Evolutionary conservation across 768 basidiomycete species (phyloP).

Genomic region (Asterophora lycoperdoides): DNA sequence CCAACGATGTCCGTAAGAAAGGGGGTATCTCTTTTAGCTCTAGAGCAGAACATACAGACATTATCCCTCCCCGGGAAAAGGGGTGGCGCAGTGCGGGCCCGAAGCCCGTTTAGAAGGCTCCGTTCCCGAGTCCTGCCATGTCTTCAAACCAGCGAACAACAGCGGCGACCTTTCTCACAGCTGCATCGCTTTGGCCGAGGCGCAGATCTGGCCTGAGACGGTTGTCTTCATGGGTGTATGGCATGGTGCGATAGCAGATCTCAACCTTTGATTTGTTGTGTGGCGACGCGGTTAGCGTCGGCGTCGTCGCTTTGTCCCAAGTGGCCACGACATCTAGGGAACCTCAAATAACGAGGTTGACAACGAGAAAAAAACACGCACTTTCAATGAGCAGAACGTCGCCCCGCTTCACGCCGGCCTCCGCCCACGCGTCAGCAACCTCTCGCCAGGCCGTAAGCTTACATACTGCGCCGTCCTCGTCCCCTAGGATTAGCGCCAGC

Average conservation of each 20-base stretch:
- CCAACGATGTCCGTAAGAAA: no score
- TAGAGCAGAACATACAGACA: no score
- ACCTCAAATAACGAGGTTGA: not conserved
- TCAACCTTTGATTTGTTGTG: conserved; percentile 55
- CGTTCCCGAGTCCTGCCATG: conserved; percentile 53
- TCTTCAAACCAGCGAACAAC: conserved; percentile 69
- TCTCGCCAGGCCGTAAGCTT: conserved; percentile 80
- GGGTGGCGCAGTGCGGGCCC: not conserved
- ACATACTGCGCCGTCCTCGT: conserved; percentile 63
- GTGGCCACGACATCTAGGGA: conserved; percentile 49
- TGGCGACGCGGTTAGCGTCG: conserved; percentile 64
- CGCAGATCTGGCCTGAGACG: conserved; percentile 68
- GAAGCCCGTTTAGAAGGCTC: not conserved
- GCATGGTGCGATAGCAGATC: conserved; percentile 80
- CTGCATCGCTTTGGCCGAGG: conserved; percentile 63
- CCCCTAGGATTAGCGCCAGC: conserved; percentile 68
- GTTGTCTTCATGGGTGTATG: conserved; percentile 53
- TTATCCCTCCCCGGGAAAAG: not conserved
- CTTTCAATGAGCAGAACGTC: conserved; percentile 72
- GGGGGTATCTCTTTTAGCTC: no score
- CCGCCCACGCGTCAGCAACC: conserved; percentile 69
- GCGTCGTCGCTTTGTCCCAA: conserved; percentile 39
- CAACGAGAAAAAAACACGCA: conserved; percentile 29
- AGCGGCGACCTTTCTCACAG: conserved; percentile 60
- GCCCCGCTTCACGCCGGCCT: conserved; percentile 53